phyloP scores from a whole-genome alignment of 208 protist genomes.

The Crithidia sp. region DNA sequence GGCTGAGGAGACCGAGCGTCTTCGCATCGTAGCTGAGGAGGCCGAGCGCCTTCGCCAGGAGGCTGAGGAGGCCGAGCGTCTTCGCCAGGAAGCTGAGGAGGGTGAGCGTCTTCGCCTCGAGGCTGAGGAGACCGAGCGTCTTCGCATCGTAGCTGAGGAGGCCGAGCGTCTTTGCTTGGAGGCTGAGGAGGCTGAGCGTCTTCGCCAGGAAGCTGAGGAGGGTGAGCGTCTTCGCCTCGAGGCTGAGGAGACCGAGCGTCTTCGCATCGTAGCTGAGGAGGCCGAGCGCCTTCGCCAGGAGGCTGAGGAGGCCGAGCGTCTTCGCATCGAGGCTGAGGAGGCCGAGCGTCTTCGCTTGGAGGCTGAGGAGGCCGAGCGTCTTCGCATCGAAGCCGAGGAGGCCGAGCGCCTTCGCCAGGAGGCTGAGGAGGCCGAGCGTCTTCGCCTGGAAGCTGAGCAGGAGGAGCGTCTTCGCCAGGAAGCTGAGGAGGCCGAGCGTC shows the following conservation, averaged over 20 bases:
- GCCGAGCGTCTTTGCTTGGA: not conserved
- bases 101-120: not conserved
- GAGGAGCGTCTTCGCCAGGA: not conserved
- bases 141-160: not conserved
- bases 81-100: not conserved
- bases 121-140: not conserved
- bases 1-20: not conserved
- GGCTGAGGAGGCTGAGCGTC: not conserved
- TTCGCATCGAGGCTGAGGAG: not conserved
- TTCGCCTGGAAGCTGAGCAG: not conserved
- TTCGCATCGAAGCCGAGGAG: not conserved
- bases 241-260: not conserved
- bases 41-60: not conserved
- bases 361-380: not conserved
- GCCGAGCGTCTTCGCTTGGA: not conserved
- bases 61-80: not conserved
- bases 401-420: not conserved
- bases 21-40: not conserved
- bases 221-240: not conserved
- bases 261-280: not conserved
- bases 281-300: not conserved
- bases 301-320: not conserved
- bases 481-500: conserved; percentile 15
- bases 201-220: not conserved
- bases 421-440: not conserved